Evolutionary conservation across 2,329 filamentous ascomycete species (phyloP).

Genomic region (Paecilomyces variotii): DNA sequence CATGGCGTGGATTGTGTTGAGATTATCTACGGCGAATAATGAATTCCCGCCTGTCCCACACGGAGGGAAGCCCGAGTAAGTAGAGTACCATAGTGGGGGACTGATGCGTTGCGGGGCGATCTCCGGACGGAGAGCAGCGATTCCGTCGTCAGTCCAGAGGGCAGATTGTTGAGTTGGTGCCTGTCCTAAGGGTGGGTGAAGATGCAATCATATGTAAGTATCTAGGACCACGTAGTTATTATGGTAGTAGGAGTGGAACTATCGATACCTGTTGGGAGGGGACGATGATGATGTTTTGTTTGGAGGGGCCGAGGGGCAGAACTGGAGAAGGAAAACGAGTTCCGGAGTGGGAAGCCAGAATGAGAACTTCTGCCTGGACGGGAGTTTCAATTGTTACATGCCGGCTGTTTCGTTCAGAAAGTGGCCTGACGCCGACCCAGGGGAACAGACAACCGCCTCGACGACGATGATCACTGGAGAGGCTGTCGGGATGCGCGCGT

Average conservation of each 20-base stretch:
- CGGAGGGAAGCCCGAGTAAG: background rate
- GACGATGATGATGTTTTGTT: background rate
- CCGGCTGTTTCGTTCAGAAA: background rate
- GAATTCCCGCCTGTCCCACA: background rate
- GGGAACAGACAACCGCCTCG: background rate
- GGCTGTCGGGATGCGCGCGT: background rate
- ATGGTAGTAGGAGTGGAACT: background rate
- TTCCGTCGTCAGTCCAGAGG: background rate
- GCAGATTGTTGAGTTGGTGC: too few relatives aligned
- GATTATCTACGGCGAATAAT: background rate
- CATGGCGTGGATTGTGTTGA: background rate
- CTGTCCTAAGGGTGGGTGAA: too few relatives aligned
- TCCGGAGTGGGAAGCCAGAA: background rate
- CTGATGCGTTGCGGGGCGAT: background rate
- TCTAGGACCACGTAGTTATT: background rate
- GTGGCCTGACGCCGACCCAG: background rate
- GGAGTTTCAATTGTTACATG: background rate
- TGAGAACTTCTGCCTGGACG: background rate
- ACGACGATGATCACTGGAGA: too few relatives aligned
- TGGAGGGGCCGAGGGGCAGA: background rate
- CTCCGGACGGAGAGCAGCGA: background rate
- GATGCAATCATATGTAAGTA: background rate
- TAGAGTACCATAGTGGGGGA: too few relatives aligned
- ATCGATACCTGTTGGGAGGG: background rate
- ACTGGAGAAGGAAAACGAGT: background rate